Evolutionary conservation across 2,329 filamentous ascomycete species (phyloP).

Genomic region (Sclerotinia trifoliorum): DNA sequence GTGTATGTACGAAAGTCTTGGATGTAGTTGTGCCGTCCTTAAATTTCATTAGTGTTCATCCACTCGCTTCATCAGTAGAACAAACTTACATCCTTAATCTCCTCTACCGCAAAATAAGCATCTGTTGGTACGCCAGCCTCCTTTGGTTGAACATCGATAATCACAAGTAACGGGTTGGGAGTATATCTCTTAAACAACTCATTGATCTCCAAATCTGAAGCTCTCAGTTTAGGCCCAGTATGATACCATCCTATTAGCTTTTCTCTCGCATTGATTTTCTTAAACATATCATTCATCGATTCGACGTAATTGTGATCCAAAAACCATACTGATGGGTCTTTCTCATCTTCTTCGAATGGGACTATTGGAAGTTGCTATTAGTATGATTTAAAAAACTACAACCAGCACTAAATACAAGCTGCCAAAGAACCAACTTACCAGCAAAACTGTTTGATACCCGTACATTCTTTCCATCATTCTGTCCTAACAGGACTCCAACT

Average conservation of each 20-base stretch:
- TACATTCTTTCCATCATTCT: conserved; percentile 95
- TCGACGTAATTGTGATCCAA: conserved; percentile 99
- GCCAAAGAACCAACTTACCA: conserved; percentile 54
- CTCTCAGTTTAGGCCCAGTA: conserved; percentile 92
- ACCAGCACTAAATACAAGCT: too few relatives aligned
- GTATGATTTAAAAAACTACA: conserved; percentile 19
- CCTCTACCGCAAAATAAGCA: conserved; percentile 97
- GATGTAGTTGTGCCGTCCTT: conserved; percentile 96
- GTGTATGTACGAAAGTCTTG: conserved; percentile 97
- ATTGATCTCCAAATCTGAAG: conserved; percentile 98
- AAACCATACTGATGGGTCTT: conserved; percentile 98
- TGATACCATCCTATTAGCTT: conserved; percentile 99
- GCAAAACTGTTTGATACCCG: conserved; percentile 99
- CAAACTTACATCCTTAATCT: conserved; percentile 91
- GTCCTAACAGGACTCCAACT: conserved; percentile 89
- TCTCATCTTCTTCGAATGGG: conserved; percentile 98
- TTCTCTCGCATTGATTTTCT: conserved; percentile 98
- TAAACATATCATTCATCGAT: conserved; percentile 99
- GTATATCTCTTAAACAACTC: conserved; percentile 99
- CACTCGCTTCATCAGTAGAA: not conserved
- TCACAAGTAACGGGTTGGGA: conserved; percentile 91
- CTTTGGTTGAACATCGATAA: conserved; percentile 97
- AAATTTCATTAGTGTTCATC: conserved; percentile 24
- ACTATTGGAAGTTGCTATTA: conserved; percentile 54
- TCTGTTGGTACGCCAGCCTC: conserved; percentile 97